Evolutionary conservation across 768 basidiomycete species (phyloP).

Genomic region (Suillus ampliporus): DNA sequence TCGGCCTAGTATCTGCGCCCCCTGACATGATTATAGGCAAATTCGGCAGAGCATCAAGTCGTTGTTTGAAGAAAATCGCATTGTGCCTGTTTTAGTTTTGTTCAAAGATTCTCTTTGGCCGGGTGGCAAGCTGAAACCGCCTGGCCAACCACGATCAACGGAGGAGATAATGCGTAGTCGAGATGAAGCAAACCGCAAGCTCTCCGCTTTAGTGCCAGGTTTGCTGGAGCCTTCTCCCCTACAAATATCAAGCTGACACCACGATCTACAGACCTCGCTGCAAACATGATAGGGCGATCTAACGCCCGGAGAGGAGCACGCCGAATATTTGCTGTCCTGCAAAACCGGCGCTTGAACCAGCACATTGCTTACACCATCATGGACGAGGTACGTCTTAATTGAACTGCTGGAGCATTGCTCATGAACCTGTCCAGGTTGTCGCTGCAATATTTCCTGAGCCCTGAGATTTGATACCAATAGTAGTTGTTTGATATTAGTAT

Average conservation of each 20-base stretch:
- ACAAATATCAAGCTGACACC: slow-evolving; percentile 5
- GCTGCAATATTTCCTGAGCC: slow-evolving; percentile 65
- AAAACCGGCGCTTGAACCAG: slow-evolving; percentile 94
- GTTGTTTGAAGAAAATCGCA: slow-evolving; percentile 68
- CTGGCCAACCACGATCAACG: slow-evolving; percentile 67
- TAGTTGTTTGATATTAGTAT: background rate
- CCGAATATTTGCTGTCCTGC: slow-evolving; percentile 90
- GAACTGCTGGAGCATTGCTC: background rate
- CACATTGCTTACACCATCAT: slow-evolving; percentile 88
- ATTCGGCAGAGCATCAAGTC: slow-evolving; percentile 77
- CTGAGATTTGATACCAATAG: background rate
- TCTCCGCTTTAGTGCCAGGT: slow-evolving; percentile 94
- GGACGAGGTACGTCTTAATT: slow-evolving; percentile 72
- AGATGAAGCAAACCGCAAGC: slow-evolving; percentile 88
- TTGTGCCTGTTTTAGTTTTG: slow-evolving; percentile 67
- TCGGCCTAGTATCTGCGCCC: background rate
- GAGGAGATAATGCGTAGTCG: slow-evolving; percentile 83
- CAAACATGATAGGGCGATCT: slow-evolving; percentile 97
- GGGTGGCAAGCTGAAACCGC: slow-evolving; percentile 72
- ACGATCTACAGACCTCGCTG: slow-evolving; percentile 74
- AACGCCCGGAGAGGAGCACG: slow-evolving; percentile 94
- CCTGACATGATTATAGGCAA: slow-evolving; percentile 61
- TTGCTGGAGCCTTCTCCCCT: slow-evolving; percentile 20
- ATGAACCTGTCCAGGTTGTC: slow-evolving; percentile 50
- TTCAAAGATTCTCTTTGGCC: slow-evolving; percentile 87